Conservation (phyloP, 371 early-diverging fungal species). For the Apophysomyces ossiformis region DNA sequence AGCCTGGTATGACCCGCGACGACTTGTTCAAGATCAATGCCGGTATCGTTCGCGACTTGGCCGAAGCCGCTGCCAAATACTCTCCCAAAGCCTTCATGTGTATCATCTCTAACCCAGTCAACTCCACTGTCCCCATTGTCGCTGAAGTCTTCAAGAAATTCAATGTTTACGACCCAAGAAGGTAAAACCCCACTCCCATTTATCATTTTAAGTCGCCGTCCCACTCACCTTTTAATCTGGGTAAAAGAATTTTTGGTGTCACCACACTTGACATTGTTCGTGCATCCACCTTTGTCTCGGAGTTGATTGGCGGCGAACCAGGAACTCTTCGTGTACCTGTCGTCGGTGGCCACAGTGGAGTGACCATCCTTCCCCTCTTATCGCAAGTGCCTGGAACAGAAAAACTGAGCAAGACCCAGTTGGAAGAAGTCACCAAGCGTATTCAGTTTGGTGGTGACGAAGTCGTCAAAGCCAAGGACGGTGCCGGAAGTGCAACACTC, state of each 20-base stretch:
- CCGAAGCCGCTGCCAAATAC: slow-evolving; percentile 76
- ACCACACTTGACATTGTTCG: slow-evolving; percentile 91
- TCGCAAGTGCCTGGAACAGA: slow-evolving; percentile 62
- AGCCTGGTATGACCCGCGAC: slow-evolving; percentile 93
- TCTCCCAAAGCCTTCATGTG: slow-evolving; percentile 82
- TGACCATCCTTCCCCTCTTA: slow-evolving; percentile 85
- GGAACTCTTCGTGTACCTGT: slow-evolving; percentile 73
- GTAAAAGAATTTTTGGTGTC: slow-evolving; percentile 81
- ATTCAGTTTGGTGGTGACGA: slow-evolving; percentile 96
- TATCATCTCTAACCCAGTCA: slow-evolving; percentile 93
- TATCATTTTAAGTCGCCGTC: not conserved
- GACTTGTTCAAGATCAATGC: slow-evolving; percentile 92
- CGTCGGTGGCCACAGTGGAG: slow-evolving; percentile 93
- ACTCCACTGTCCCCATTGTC: slow-evolving; percentile 90
- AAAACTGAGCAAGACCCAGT: slow-evolving; percentile 70
- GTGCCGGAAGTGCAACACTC: slow-evolving; percentile 83
- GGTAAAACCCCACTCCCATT: slow-evolving; percentile 46
- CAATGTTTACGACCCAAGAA: slow-evolving; percentile 83
- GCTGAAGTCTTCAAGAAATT: slow-evolving; percentile 79
- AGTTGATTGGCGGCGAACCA: slow-evolving; percentile 58
- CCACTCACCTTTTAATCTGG: slow-evolving; percentile 3
- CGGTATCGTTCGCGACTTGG: slow-evolving; percentile 82
- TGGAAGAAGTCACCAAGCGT: slow-evolving; percentile 79
- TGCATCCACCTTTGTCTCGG: slow-evolving; percentile 82
- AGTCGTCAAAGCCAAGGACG: slow-evolving; percentile 93